Percentiles rank a stretch among this genome's conserved stretches.
These are phyloP conservation scores for Raphanus sativus DNA, from an alignment of 345 rosid species.

Conservation along the genomic window DNA sequence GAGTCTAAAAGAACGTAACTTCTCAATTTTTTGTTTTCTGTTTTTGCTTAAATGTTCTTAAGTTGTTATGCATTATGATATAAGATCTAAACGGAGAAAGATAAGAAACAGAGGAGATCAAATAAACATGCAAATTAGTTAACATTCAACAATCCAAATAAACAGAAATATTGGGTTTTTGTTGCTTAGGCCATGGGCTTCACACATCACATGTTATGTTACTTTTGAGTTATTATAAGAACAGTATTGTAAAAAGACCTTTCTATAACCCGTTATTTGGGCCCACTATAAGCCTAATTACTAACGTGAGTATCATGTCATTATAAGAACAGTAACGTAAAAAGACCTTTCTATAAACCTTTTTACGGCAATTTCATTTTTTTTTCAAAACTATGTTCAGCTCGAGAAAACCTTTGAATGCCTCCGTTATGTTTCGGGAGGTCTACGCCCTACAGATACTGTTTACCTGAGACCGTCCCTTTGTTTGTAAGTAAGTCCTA, in stretches of 20 bases:
- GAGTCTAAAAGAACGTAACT: slow-evolving; percentile 34
- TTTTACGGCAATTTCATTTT: no score
- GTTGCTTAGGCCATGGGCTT: slow-evolving; percentile 2
- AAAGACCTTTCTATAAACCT: no score
- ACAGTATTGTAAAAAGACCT: neutral
- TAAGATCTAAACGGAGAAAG: neutral
- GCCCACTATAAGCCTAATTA: neutral
- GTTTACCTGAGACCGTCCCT: neutral
- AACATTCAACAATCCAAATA: neutral
- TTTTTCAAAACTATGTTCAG: neutral
- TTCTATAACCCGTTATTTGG: neutral
- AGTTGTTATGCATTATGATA: slow-evolving; percentile 16
- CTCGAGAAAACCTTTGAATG: neutral
- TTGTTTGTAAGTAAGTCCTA: neutral
- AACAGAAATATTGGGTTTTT: neutral
- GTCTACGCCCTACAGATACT: neutral
- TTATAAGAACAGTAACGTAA: no score
- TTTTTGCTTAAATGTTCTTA: neutral
- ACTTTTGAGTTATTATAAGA: neutral
- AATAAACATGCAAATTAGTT: neutral
- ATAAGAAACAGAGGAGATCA: neutral
- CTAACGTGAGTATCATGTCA: neutral
- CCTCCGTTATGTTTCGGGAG: neutral
- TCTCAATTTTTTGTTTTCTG: slow-evolving; percentile 1
- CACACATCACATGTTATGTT: neutral